phyloP scores from a whole-genome alignment of 495 filamentous ascomycete species.

The Penicillium robsamsonii region DNA sequence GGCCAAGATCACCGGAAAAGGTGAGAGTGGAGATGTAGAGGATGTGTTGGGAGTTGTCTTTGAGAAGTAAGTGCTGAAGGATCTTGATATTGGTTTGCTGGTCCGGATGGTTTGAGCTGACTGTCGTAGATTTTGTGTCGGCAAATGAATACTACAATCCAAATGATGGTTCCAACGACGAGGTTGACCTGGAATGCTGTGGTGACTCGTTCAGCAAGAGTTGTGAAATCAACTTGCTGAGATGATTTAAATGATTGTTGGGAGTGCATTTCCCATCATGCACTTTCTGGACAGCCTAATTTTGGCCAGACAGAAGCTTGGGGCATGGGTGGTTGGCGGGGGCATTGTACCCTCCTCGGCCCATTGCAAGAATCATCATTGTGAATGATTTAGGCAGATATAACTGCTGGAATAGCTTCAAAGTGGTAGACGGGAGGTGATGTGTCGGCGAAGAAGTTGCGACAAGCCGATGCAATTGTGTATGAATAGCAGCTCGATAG shows the following conservation, averaged over 20 bases:
- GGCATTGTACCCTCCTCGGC: conserved; percentile 57
- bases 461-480: neutral
- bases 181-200: neutral
- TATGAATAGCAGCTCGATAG: conserved; percentile 5
- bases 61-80: conserved; percentile 69
- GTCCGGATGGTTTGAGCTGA: conserved; percentile 24
- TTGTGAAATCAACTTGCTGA: conserved; percentile 7
- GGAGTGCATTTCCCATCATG: neutral
- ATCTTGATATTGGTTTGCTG: conserved; percentile 3
- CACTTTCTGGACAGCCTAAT: conserved; percentile 2
- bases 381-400: conserved; percentile 2
- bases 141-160: conserved; percentile 50
- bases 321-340: conserved; percentile 18
- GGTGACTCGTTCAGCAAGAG: conserved; percentile 12
- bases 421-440: neutral
- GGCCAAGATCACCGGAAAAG: conserved; percentile 82
- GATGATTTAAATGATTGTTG: neutral
- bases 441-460: neutral
- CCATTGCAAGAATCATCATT: conserved; percentile 28
- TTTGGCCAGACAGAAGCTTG: neutral
- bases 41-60: conserved; percentile 97
- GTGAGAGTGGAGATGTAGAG: conserved; percentile 88
- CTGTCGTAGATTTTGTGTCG: conserved; percentile 62
- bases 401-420: neutral
- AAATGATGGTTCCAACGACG: neutral